Evolutionary conservation across 2,329 filamentous ascomycete genomes (phyloP), one percentile per base, ranked within the genome.

Genomic region (Apiospora malaysiana): DNA sequence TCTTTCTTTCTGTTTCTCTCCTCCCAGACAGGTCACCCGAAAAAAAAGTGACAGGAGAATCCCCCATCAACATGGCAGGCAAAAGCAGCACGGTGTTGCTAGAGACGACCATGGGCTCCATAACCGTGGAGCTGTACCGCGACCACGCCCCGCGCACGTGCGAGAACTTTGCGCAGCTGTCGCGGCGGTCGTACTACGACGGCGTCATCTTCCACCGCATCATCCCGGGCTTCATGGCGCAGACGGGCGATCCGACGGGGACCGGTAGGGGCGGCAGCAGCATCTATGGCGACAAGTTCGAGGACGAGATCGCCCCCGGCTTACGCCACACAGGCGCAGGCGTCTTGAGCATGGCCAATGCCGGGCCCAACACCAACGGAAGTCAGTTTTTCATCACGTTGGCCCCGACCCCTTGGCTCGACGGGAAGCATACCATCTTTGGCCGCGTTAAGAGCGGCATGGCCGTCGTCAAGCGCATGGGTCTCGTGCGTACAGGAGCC

Each of bases 341-440:
- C 81, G 98, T 95, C 0, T 87, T 98, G 70, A 97, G 93, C 80
- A 99, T 99, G 96, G 96, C 96, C 18, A 99, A 99, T 81, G 95
- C 96, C 0, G 96, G 96, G 0, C 94, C 94, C 0, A 94, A 95
- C 77, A 98, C 95, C 47, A 99, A 99, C 79, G 96, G 93, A 16
- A 96, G 93, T 78, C 96, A 99, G 81, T 99, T 99, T 81, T 99
- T 99, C 78, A 97, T 99, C 75, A 99, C 96, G 0, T 98, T 95
- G 0, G 97, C 98, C 82, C 97, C 97, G 84, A 94, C 96, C 75
- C 92, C 94, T 8, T 99, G 96, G 96, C 83, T 99, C 69, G 96
- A 99, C 80, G 92, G 93, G 74, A 97, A 98, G 82, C 96, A 99
- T 81, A 98, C 95, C 0, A 93, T 99, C 70, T 99, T 99, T 79